Evolutionary conservation across 768 basidiomycete genomes (phyloP).

Genomic region (Leccinum incarnatum): DNA sequence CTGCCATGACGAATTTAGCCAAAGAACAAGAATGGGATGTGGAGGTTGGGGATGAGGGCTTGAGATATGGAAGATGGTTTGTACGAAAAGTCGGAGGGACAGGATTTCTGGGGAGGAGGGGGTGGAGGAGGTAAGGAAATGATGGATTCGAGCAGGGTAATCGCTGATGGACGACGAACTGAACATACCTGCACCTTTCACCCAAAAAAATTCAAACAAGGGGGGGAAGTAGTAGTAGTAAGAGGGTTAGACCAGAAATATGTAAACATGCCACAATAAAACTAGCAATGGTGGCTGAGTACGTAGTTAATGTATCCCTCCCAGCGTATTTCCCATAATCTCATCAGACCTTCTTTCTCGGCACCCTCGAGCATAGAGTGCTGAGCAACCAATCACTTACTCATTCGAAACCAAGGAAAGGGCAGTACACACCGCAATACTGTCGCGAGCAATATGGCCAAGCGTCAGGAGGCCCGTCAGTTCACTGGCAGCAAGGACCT

Average conservation of each 20-base stretch:
- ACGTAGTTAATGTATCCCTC: conserved; percentile 35
- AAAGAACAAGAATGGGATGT: conserved; percentile 38
- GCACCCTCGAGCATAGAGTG: conserved; percentile 48
- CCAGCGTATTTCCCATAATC: conserved; percentile 50
- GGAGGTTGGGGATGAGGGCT: conserved; percentile 43
- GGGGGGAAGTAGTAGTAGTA: background rate
- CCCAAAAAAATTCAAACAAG: background rate
- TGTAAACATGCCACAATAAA: conserved; percentile 19
- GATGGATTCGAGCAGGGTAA: conserved; percentile 58
- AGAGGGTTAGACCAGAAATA: conserved; percentile 10
- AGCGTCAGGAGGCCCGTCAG: conserved; percentile 62
- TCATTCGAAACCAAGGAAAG: background rate
- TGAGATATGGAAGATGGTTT: conserved; percentile 37
- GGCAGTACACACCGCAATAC: conserved; percentile 46
- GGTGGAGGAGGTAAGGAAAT: conserved; percentile 51
- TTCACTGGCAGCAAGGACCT: conserved; percentile 71
- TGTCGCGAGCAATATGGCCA: conserved; percentile 61
- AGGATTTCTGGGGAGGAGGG: conserved; percentile 50
- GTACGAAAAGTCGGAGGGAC: conserved; percentile 37
- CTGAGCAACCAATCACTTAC: conserved; percentile 29
- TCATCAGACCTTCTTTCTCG: conserved; percentile 45
- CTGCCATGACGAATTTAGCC: conserved; percentile 76
- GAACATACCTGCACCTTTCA: conserved; percentile 34
- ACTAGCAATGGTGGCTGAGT: conserved; percentile 16
- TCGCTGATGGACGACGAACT: conserved; percentile 29